A percentile compares a stretch with the other conserved stretches of the same genome.
These are phyloP conservation scores for Lunularia cruciata DNA, from an alignment of 225 moss, liverwort and hornwort genomes.

Conservation along the genomic window DNA sequence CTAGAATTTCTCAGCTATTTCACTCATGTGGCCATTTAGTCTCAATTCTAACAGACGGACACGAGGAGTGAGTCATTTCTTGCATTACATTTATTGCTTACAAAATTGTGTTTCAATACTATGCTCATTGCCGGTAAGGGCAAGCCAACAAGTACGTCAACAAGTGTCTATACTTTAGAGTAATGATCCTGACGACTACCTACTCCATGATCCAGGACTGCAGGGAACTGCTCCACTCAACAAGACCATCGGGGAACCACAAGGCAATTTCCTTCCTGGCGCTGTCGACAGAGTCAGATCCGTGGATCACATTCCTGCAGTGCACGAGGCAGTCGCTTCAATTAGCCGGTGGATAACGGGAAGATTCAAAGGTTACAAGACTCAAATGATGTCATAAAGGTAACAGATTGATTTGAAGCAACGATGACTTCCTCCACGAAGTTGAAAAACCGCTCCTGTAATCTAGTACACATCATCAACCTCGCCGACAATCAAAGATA, in stretches of 20 bases:
- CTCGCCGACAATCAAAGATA: no score
- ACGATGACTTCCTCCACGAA: neutral
- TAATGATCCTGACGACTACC: neutral
- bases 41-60: no score
- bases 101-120: conserved; percentile 1
- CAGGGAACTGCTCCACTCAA: conserved; percentile 33
- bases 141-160: neutral
- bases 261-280: conserved; percentile 35
- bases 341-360: no score
- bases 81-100: neutral
- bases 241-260: conserved; percentile 44
- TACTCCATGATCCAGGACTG: conserved; percentile 30
- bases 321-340: no score
- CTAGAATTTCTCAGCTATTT: no score
- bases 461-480: no score
- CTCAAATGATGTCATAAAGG: no score
- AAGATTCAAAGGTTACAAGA: neutral
- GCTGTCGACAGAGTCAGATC: conserved; percentile 40
- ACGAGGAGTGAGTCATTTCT: no score
- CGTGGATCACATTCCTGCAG: conserved; percentile 46
- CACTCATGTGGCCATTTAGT: no score
- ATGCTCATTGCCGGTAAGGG: neutral
- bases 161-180: neutral
- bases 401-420: neutral
- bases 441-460: no score